Base-by-base conservation (phyloP, 2,329 filamentous ascomycete species). In the Alternaria solani region DNA sequence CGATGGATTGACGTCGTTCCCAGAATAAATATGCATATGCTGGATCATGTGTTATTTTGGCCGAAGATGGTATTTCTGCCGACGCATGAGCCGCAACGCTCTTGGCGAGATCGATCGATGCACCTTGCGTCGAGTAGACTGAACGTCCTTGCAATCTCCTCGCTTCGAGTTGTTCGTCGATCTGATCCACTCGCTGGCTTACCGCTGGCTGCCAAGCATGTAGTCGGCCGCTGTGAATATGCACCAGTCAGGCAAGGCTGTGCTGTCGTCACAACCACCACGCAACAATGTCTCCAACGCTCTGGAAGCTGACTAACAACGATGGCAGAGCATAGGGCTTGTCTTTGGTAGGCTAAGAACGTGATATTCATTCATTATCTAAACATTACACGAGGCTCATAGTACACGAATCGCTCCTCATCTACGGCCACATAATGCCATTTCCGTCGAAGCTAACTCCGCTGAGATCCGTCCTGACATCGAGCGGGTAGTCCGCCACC, bases 391-490 rank as follows among this genome's bases (percentile, higher is more conserved):
- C 16, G 7, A 7, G 7, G 18, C n/a, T 36, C 14, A 25, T 25
- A 20, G 20, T 38, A 38, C 23, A 34, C 25, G 2, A 7, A 26
- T 0, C 16, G 25, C 0, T 18, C 30, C 20, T 36, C 9, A 49
- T 55, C 52, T 64, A 72, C 20, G 69, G 68, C 66, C 63, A 73
- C 72, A 76, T 74, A 23, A 73, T 64, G 14, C 67, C 70, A 46
- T 66, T 61, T 23, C 55, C 64, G 25, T 63, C 49, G 41, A 73
- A 47, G 52, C 67, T 68, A 26, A 52, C 52, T 23, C 65, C 55
- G 11, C 57, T 65, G 65, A 73, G 41, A 61, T 78, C 72, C 1
- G 76, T 77, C 43, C 69, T 77, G 16, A 79, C 62, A 62, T 78
- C 74, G 44, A 79, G 49, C 46, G 75, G 75, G 59, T 78, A 79